A percentile compares a stretch with the other conserved stretches of the same genome.
Conservation (phyloP, 495 filamentous ascomycete species). For the Penicillium malachiteum region DNA sequence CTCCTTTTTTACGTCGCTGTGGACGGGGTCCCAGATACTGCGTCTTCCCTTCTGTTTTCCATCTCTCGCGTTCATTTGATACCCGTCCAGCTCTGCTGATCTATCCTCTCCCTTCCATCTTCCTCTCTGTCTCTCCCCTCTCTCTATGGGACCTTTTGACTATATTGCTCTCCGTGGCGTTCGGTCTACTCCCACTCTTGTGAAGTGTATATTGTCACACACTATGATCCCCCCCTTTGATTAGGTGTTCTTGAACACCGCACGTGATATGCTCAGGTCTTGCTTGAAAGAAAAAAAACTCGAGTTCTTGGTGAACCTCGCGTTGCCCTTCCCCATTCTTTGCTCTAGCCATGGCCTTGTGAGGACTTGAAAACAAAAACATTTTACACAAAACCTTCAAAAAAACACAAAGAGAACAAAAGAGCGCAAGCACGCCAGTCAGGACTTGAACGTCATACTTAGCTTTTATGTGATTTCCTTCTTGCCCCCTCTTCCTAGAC, state of each 20-base stretch:
- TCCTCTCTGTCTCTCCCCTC: not conserved
- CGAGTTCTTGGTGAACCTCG: not conserved
- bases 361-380: slow-evolving; percentile 7
- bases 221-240: slow-evolving; percentile 8
- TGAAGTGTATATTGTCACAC: slow-evolving; percentile 32
- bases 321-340: not conserved
- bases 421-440: slow-evolving; percentile 36
- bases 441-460: slow-evolving; percentile 35
- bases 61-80: slow-evolving; percentile 44
- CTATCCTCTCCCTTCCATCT: slow-evolving; percentile 17
- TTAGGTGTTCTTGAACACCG: slow-evolving; percentile 8
- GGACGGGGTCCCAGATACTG: slow-evolving; percentile 51
- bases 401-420: slow-evolving; percentile 30
- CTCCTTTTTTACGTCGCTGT: slow-evolving; percentile 12
- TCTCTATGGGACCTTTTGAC: not conserved
- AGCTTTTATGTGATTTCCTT: slow-evolving; percentile 28
- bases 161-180: not conserved
- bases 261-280: not conserved
- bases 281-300: not conserved
- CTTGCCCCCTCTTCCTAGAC: slow-evolving; percentile 41
- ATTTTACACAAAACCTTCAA: slow-evolving; percentile 8
- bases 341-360: slow-evolving; percentile 3
- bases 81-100: slow-evolving; percentile 41
- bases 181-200: slow-evolving; percentile 4
- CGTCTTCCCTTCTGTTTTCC: slow-evolving; percentile 24